Percentiles rank a stretch among this genome's conserved stretches.
Conservation (phyloP, 2,329 filamentous ascomycete species). For the Colletotrichum tropicale region DNA sequence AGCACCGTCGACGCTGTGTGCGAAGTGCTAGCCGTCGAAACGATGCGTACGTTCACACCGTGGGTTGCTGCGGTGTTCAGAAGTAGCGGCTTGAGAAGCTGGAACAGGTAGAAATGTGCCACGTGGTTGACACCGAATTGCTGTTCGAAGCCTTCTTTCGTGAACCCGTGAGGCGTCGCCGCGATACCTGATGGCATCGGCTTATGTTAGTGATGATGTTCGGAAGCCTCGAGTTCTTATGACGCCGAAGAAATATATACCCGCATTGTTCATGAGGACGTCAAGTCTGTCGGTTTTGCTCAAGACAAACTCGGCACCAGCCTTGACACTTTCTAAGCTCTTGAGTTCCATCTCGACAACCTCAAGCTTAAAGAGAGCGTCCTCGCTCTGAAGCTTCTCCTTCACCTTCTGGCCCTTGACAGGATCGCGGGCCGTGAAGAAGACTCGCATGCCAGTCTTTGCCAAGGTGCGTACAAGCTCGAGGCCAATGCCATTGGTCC, state of each 20-base stretch:
- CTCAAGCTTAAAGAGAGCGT: constrained; percentile 27
- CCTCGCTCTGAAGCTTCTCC: not conserved
- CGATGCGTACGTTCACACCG: constrained; percentile 47
- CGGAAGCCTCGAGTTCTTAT: rapidly evolving
- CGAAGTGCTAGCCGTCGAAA: constrained; percentile 45
- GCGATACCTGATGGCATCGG: constrained; percentile 15
- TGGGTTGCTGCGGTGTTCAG: constrained; percentile 38
- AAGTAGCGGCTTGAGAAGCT: constrained; percentile 49
- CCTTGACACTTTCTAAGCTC: constrained; percentile 34
- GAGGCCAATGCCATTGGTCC: constrained; percentile 43
- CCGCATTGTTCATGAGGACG: constrained; percentile 47
- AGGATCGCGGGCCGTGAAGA: constrained; percentile 44
- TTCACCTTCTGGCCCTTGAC: constrained; percentile 28
- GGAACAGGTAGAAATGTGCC: constrained; percentile 56
- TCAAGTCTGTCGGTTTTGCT: constrained; percentile 23
- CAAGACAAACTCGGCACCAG: constrained; percentile 22
- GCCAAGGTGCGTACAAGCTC: constrained; percentile 46
- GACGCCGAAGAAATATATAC: constrained; percentile 4
- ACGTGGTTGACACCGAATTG: constrained; percentile 60
- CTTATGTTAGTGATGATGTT: not conserved
- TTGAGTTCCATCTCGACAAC: constrained; percentile 36
- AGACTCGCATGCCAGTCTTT: constrained; percentile 47
- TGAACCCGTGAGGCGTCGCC: constrained; percentile 12
- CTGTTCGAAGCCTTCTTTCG: constrained; percentile 26
- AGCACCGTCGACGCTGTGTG: constrained; percentile 35